Base-by-base conservation (phyloP, 1,284 basidiomycete genomes). In the Leccinum subrobustum region DNA sequence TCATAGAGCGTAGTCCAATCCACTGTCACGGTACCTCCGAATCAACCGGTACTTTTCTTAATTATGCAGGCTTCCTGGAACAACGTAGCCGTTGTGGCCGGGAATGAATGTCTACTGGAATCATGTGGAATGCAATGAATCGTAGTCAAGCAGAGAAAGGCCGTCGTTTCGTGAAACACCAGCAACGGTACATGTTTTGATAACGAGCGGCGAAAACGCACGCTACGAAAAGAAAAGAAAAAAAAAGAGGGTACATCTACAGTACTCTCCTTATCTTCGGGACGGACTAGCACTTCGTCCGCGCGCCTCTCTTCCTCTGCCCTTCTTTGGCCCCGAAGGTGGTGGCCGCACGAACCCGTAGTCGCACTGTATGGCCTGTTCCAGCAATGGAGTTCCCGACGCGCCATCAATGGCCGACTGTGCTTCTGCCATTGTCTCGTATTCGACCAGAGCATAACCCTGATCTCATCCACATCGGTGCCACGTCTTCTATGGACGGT, bases 361-460 rank as follows among this genome's bases (percentile, higher is more conserved):
- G 73, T 98, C 96, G 68, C 95, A 96, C 66, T 92, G 87, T 52
- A 99, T 83, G 35, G 78, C 81, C 77, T 98, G 92, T 70, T 98
- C 96, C 63, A 99, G 79, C 61, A 99, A 78, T 12, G 86, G 82
- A 7, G 93, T 89, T 4, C 93, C 93, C 35, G 89, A 87, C 25
- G 92, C 92, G 58, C 88, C 90, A 58, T 94, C 92, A 69, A 99
- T 97, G 20, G 97, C 96, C 39, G 87, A 86, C 69, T 96, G 92
- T 3, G 96, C 96, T 67, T 99, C 95, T 14, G 87, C 83, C 83
- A 93, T 91, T 8, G 92, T 94, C 69, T 93, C 94, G 73, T 97
- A 99, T 76, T 99, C 96, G 61, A 99, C 90, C 58, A 99, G 79
- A 1, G 95, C 95, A 78, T 98, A 98, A 52, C 95, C 95, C 95